Conservation (phyloP, 768 basidiomycete species). For the Hericium alpestre region DNA sequence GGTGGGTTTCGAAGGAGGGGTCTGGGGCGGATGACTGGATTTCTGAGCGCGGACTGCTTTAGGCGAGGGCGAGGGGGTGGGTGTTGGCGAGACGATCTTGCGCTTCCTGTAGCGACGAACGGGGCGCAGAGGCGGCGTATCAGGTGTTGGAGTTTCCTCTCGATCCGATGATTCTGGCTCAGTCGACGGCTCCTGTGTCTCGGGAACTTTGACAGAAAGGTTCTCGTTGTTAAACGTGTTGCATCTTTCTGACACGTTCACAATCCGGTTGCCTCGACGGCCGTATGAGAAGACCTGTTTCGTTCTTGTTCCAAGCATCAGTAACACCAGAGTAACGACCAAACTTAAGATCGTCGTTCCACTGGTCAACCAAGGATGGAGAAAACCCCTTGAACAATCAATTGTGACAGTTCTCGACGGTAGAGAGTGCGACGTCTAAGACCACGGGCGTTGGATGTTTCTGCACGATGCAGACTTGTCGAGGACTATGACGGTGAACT, state of each 20-base stretch:
- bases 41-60: not conserved
- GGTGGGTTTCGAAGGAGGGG: not conserved
- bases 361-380: not conserved
- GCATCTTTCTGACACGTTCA: conserved; percentile 31
- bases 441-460: not conserved
- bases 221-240: conserved; percentile 5
- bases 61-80: not conserved
- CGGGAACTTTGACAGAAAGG: not conserved
- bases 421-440: not conserved
- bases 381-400: not conserved
- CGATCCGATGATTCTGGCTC: not conserved
- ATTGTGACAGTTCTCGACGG: not conserved
- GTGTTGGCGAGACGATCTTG: not conserved
- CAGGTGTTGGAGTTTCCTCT: not conserved
- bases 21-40: not conserved
- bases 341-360: not conserved
- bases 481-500: not conserved
- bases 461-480: not conserved
- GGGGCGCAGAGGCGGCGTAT: not conserved
- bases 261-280: conserved; percentile 49
- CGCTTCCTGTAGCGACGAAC: not conserved
- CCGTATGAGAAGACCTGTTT: conserved; percentile 61
- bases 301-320: conserved; percentile 51
- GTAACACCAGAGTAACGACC: not conserved
- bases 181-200: not conserved